Conservation (phyloP, 257 asterid species). For the Eucommia ulmoides region DNA sequence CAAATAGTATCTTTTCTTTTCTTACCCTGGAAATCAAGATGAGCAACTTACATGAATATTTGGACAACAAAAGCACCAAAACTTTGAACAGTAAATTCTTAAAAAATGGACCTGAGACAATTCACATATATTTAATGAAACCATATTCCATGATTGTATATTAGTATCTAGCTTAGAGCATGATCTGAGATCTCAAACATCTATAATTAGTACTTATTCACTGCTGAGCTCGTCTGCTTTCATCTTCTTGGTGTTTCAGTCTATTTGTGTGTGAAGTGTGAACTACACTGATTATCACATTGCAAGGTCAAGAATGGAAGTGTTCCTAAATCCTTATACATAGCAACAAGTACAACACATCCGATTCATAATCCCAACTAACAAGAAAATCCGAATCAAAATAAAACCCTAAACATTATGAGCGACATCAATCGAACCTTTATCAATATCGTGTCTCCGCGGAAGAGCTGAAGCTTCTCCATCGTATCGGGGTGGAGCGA, state of each 20-base stretch:
- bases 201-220: not conserved
- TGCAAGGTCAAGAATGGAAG: not conserved
- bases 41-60: not conserved
- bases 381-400: not conserved
- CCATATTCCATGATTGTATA: not conserved
- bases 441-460: conserved; percentile 80
- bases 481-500: conserved; percentile 62
- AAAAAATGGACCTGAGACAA: not conserved
- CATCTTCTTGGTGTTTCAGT: not conserved
- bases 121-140: not conserved
- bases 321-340: not conserved
- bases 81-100: not conserved
- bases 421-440: conserved; percentile 32
- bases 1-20: conserved; percentile 62
- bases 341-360: not conserved
- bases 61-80: not conserved
- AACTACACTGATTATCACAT: not conserved
- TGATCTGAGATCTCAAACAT: not conserved
- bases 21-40: conserved; percentile 43
- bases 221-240: not conserved
- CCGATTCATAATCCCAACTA: not conserved
- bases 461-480: conserved; percentile 88
- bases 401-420: not conserved
- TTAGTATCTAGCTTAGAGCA: not conserved
- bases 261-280: not conserved